A percentile compares a stretch with the other conserved stretches of the same genome.
Conservation (phyloP, 129 eudicot genomes). For the Tagetes erecta region DNA sequence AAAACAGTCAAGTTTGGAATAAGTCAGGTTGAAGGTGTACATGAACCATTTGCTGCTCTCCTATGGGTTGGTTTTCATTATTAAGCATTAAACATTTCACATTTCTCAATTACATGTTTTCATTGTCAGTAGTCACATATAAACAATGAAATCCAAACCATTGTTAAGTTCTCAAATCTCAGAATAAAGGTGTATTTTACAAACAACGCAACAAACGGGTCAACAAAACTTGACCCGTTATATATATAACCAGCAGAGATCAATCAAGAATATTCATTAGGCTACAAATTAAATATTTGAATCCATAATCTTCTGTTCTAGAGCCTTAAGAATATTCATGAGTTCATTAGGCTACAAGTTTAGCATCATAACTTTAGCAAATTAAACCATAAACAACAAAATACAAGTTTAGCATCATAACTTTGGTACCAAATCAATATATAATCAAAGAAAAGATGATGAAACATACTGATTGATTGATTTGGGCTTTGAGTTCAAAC, state of each 20-base stretch:
- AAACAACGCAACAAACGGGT: neutral
- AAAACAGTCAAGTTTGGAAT: too few relatives aligned
- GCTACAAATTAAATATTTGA: neutral
- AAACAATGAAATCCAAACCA: neutral
- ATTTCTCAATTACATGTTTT: neutral
- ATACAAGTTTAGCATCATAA: too few relatives aligned
- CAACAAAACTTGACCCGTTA: neutral
- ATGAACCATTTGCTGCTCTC: conserved; percentile 6
- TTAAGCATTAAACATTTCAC: neutral
- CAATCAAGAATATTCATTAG: neutral
- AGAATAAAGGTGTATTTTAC: neutral
- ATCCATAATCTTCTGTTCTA: too few relatives aligned
- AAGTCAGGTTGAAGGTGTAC: conserved; percentile 3
- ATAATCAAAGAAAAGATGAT: too few relatives aligned
- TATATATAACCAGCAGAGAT: neutral
- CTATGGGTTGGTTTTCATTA: neutral
- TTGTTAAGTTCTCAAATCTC: neutral
- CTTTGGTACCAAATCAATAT: too few relatives aligned
- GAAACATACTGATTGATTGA: too few relatives aligned
- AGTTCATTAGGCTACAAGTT: too few relatives aligned
- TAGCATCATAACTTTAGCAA: too few relatives aligned
- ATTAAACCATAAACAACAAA: too few relatives aligned
- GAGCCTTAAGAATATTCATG: too few relatives aligned
- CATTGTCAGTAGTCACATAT: neutral
- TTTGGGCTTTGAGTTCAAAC: too few relatives aligned